Base-by-base conservation (phyloP, 1,284 basidiomycete species). In the Sphagnurus paluster region DNA sequence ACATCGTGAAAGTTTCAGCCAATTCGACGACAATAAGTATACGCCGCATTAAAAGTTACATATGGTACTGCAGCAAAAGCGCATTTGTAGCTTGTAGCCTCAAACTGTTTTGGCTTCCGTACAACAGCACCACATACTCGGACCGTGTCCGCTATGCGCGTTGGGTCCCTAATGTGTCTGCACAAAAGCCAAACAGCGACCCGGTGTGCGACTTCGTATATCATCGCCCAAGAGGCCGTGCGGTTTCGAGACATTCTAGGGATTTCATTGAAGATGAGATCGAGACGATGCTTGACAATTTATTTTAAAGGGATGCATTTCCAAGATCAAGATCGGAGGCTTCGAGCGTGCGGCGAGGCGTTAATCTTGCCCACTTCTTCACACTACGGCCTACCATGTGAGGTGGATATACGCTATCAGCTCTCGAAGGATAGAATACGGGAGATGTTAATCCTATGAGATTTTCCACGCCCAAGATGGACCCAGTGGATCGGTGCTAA, bases 401-500 rank as follows among this genome's bases (percentile, higher is more conserved):
- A n/a, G 16, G 19, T n/a, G 38, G 16, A 17, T 6, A 28, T 5
- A 19, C 17, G 11, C 24, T 11, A 25, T 25, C 10, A 37, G 35
- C 25, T 26, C 11, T 26, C 6, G 7, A 11, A 11, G 23, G 8
- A 19, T 13, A 14, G 17, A 30, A 23, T 29, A 35, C 4, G 21
- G 13, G 11, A 2, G 2, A 40, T n/a, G 5, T 21, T 21, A 25
- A 37, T 39, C 8, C 21, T 30, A 49, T 7, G 48, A 33, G 32
- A 79, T 69, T 57, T 76, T 80, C 78, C 78, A 79, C n/a, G 72
- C 67, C 79, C 79, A 80, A 49, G 72, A 74, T 1, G 79, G 77
- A 21, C 77, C 76, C 70, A 76, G 56, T 2, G 71, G 70, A 56
- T 77, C 76, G 2, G 63, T 64, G 4, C 63, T 57, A 34, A 67